A percentile compares a stretch with the other conserved stretches of the same genome.
These are phyloP conservation scores for Trichoderma sp. DNA, from an alignment of 2,329 filamentous ascomycete species.

Conservation along the genomic window DNA sequence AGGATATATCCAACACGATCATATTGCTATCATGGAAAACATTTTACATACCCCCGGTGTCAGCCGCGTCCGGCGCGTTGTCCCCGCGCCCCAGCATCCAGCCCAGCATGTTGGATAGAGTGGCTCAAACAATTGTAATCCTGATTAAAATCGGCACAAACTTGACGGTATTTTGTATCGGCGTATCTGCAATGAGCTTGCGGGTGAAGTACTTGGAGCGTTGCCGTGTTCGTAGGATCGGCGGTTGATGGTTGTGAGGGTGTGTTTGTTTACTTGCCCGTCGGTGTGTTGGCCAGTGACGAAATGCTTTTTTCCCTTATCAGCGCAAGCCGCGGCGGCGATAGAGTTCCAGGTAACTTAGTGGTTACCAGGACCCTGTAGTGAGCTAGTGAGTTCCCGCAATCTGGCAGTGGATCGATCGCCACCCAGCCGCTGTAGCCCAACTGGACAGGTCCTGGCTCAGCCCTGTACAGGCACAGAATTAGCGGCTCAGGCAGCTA, in stretches of 20 bases:
- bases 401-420: constrained; percentile 3
- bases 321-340: background rate
- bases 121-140: background rate
- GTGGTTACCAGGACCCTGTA: background rate
- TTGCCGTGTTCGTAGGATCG: background rate
- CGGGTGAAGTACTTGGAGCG: background rate
- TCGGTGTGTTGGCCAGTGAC: constrained; percentile 11
- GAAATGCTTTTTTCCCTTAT: constrained; percentile 17
- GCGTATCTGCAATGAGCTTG: background rate
- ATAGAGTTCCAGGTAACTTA: background rate
- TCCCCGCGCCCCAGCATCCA: constrained; percentile 54
- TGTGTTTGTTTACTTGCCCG: constrained; percentile 18
- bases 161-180: background rate
- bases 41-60: constrained; percentile 31
- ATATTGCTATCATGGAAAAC: background rate
- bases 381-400: background rate
- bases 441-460: constrained; percentile 6
- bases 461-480: constrained; percentile 18
- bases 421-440: constrained; percentile 4
- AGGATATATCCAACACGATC: background rate
- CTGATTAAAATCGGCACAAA: background rate
- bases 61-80: constrained; percentile 35
- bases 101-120: constrained; percentile 48
- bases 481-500: background rate
- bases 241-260: background rate